Evolutionary conservation across 2,329 filamentous ascomycete species (phyloP).

Genomic region (Metarhizium anisopliae): DNA sequence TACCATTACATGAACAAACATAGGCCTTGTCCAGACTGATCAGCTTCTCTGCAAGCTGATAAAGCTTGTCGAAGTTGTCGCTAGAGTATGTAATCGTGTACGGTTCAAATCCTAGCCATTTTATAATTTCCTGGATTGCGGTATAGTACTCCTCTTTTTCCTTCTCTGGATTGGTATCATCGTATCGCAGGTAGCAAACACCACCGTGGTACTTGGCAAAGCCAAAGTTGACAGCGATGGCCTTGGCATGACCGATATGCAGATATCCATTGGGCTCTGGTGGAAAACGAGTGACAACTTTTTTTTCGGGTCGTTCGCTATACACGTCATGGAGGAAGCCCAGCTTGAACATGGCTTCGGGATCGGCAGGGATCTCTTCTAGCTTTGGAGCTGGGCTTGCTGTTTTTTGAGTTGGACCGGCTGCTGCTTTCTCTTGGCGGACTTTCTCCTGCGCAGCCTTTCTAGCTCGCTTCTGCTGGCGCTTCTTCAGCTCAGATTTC

Average conservation of each 20-base stretch:
- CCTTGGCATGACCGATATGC: conserved; percentile 90
- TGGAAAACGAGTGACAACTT: conserved; percentile 65
- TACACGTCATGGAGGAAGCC: conserved; percentile 69
- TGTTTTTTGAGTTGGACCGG: conserved; percentile 36
- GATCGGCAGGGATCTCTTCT: conserved; percentile 33
- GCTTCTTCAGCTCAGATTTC: conserved; percentile 53
- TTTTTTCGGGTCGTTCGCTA: conserved; percentile 53
- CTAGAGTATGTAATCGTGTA: conserved; percentile 66
- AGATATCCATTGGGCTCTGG: conserved; percentile 90
- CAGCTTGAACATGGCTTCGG: conserved; percentile 68
- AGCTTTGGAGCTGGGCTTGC: conserved; percentile 12
- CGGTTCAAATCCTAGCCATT: conserved; percentile 60
- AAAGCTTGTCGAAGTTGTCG: conserved; percentile 77
- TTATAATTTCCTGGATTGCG: conserved; percentile 80
- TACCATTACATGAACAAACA: conserved; percentile 76
- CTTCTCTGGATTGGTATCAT: conserved; percentile 91
- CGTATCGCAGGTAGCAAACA: conserved; percentile 46
- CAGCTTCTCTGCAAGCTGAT: conserved; percentile 75
- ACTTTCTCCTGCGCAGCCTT: conserved; percentile 56
- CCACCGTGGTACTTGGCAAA: conserved; percentile 82
- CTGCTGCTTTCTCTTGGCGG: conserved; percentile 74
- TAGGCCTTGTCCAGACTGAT: conserved; percentile 62
- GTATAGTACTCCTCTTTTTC: conserved; percentile 86
- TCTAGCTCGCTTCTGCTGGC: conserved; percentile 46
- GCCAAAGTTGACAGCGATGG: conserved; percentile 93